phyloP scores from a whole-genome alignment of 2,329 filamentous ascomycete species.

The Botrytis pseudocinerea region DNA sequence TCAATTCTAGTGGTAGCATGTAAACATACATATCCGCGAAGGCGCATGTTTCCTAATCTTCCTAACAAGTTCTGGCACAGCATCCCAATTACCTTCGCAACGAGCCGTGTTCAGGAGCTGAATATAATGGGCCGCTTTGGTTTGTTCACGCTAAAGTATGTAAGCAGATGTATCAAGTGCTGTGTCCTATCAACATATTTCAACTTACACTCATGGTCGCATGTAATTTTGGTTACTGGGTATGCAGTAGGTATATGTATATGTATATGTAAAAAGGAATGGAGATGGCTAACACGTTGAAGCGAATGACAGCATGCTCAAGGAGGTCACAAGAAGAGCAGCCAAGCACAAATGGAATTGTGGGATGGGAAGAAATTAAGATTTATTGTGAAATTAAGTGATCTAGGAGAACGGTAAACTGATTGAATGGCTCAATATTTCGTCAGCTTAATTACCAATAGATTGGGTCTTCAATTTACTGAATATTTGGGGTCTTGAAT shows the following conservation, averaged over 20 bases:
- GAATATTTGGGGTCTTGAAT: neutral
- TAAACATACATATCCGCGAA: constrained; percentile 71
- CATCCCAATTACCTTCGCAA: constrained; percentile 83
- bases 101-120: constrained; percentile 80
- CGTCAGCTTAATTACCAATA: constrained; percentile 1
- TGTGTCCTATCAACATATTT: neutral
- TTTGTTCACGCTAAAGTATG: constrained; percentile 46
- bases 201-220: constrained; percentile 38
- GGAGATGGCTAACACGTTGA: constrained; percentile 15
- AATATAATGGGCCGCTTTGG: constrained; percentile 82
- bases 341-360: constrained; percentile 11
- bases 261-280: neutral
- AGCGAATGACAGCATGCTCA: constrained; percentile 24
- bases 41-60: constrained; percentile 95
- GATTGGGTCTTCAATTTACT: constrained; percentile 1
- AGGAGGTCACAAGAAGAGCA: constrained; percentile 18
- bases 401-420: neutral
- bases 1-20: neutral
- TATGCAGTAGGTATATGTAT: neutral
- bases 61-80: constrained; percentile 83
- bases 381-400: neutral
- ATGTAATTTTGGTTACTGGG: constrained; percentile 17
- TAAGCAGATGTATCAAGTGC: constrained; percentile 13
- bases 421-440: neutral
- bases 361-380: neutral